Evolutionary conservation across 75 land plant species (phyloP), one percentile per base, ranked within the genome.

Genomic region (Ceratopteris richardii): DNA sequence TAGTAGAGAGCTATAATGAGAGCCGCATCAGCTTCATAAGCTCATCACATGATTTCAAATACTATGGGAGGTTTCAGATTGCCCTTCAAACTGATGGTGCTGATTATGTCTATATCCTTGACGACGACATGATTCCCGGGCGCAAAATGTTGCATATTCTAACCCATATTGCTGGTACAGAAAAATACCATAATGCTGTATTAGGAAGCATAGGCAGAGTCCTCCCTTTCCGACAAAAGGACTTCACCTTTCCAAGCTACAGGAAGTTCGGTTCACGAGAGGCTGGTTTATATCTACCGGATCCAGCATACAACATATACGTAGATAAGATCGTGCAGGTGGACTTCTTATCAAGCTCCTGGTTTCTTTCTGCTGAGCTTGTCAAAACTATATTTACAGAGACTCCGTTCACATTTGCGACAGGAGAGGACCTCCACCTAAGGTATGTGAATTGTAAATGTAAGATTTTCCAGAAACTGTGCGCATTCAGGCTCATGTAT

Each of bases 41-140:
- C 33, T 95, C 99, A 13, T 77, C 76, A 37, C 87, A 90, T 46
- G 96, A 95, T 56, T 95, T 90, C 62, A 95, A 95, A 71, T 95
- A 95, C 66, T 95, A 83, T 58, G 99, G 99, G 11, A 71, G 99
- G 69, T 95, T 95, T 61, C 99, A 95, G 54, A 70, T 95, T 78
- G 96, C 99, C 0, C 61, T 95, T n/a, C 99, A 95, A 66, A 77
- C 88, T 18, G 86, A 90, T 46, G 79, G 60, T 23, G 64, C 84
- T 18, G 96, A 95, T 51, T 83, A 79, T 31, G 86, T 90, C 1
- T 95, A 95, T 53, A 72, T 95, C 44, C 61, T 95, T 0, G 99
- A 95, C 36, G 99, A 95, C 54, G 99, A 95, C 62, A 95, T 95
- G 92, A 95, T 95, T 23, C 99, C 99, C 0, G 99, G 99, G 0